Percentiles rank a stretch among this genome's conserved stretches.
phyloP scores from a whole-genome alignment of 2,329 filamentous ascomycete genomes.

The Exutisphaerella laricina region DNA sequence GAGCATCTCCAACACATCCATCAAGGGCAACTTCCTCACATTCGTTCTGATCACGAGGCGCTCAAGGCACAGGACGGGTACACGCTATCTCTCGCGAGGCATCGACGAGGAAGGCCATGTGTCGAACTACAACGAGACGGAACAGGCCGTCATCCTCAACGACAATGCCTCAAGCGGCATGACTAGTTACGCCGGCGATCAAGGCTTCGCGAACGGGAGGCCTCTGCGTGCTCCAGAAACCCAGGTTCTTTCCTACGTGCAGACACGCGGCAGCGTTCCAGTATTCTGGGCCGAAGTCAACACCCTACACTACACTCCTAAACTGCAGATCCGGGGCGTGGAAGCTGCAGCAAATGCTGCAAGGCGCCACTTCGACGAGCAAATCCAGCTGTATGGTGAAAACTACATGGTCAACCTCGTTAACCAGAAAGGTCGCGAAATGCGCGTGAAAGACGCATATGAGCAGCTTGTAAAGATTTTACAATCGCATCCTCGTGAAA shows the following conservation, averaged over 20 bases:
- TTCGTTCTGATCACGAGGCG: slow-evolving; percentile 83
- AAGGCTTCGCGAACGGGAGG: slow-evolving; percentile 69
- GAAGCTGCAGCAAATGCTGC: slow-evolving; percentile 76
- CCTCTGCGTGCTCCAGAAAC: slow-evolving; percentile 63
- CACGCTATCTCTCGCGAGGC: slow-evolving; percentile 89
- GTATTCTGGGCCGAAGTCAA: slow-evolving; percentile 97
- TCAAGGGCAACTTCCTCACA: slow-evolving; percentile 80
- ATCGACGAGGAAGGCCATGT: slow-evolving; percentile 90
- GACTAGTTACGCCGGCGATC: slow-evolving; percentile 72
- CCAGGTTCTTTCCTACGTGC: slow-evolving; percentile 89
- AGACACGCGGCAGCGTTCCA: slow-evolving; percentile 92
- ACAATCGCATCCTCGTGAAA: slow-evolving; percentile 62
- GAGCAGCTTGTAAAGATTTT: slow-evolving; percentile 80
- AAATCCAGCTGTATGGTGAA: slow-evolving; percentile 88
- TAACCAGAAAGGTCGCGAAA: slow-evolving; percentile 90
- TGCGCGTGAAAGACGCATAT: slow-evolving; percentile 84
- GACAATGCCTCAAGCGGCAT: slow-evolving; percentile 66
- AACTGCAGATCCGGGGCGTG: slow-evolving; percentile 77
- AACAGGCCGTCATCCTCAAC: slow-evolving; percentile 86
- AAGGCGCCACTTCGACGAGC: slow-evolving; percentile 83
- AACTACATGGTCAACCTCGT: slow-evolving; percentile 97
- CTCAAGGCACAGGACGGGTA: slow-evolving; percentile 82
- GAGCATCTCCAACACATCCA: slow-evolving; percentile 76
- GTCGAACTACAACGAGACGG: slow-evolving; percentile 99
- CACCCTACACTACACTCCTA: slow-evolving; percentile 83